A percentile compares a stretch with the other conserved stretches of the same genome.
phyloP scores from a whole-genome alignment of 148 eudicot genomes.

The Vaccinium macrocarpon region DNA sequence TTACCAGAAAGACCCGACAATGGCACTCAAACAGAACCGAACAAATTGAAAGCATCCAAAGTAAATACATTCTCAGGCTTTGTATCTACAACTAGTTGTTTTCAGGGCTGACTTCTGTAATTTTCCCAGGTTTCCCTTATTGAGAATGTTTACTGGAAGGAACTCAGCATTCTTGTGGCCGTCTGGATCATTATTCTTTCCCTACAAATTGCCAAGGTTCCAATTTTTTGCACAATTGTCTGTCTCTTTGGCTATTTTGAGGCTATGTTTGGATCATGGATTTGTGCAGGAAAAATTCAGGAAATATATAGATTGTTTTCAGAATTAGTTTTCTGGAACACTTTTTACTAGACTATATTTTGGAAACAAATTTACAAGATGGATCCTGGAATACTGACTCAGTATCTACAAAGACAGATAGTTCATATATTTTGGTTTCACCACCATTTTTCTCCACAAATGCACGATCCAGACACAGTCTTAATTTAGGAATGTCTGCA shows the following conservation, averaged over 20 bases:
- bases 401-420: neutral
- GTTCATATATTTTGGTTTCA: neutral
- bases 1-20: conserved; percentile 60
- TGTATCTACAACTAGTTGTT: neutral
- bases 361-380: neutral
- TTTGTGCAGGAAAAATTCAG: neutral
- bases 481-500: neutral
- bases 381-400: neutral
- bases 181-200: conserved; percentile 79
- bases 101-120: conserved; percentile 16
- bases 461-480: neutral
- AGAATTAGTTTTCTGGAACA: neutral
- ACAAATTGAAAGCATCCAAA: conserved; percentile 17
- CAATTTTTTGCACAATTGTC: neutral
- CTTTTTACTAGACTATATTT: neutral
- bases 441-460: neutral
- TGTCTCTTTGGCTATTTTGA: neutral
- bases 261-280: neutral
- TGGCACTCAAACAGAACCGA: conserved; percentile 19
- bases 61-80: neutral
- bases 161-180: conserved; percentile 64
- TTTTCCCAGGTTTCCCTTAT: conserved; percentile 46
- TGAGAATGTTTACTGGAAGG: conserved; percentile 84
- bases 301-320: neutral
- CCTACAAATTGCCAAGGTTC: conserved; percentile 74